Evolutionary conservation across 2,329 filamentous ascomycete genomes (phyloP).

Genomic region (Colletotrichum tanaceti): DNA sequence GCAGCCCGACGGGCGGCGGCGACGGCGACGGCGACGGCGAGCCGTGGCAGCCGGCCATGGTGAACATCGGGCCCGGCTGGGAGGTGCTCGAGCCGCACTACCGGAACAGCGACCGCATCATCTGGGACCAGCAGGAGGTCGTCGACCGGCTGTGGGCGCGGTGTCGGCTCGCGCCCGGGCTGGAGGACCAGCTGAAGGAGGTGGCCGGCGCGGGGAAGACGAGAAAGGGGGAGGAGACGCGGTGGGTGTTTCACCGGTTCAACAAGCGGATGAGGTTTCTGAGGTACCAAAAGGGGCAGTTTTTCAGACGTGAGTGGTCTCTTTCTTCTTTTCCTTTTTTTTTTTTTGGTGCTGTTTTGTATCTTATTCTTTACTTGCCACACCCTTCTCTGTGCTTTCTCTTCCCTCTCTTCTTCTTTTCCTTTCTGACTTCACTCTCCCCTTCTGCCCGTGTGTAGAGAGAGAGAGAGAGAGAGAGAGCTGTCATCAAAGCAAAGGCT

Average conservation of each 20-base stretch:
- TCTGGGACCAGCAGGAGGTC: conserved; percentile 75
- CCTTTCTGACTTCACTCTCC: too few relatives aligned
- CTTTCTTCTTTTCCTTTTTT: too few relatives aligned
- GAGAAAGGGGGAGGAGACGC: neutral
- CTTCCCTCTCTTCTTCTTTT: too few relatives aligned
- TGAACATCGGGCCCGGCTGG: conserved; percentile 72
- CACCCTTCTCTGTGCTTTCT: neutral
- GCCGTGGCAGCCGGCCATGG: conserved; percentile 75
- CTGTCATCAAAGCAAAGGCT: neutral
- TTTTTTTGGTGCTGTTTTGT: conserved; percentile 43
- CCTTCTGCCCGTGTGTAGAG: too few relatives aligned
- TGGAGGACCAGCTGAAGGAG: conserved; percentile 54
- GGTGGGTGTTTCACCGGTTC: conserved; percentile 62
- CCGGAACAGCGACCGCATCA: conserved; percentile 79
- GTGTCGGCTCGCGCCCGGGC: conserved; percentile 57
- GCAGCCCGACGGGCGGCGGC: conserved; percentile 58
- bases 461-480: too few relatives aligned
- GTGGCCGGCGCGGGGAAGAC: conserved; percentile 46
- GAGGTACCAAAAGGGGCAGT: conserved; percentile 77
- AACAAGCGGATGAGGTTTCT: conserved; percentile 83
- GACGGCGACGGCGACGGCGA: conserved; percentile 46
- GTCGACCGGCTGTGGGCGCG: conserved; percentile 73
- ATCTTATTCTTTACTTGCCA: too few relatives aligned
- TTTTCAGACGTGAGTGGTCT: conserved; percentile 73
- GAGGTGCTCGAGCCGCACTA: conserved; percentile 69